Percentiles rank a stretch among this genome's conserved stretches.
Conservation (phyloP, 352 stramenopile species). For the Pythium rhizo-oryzae region DNA sequence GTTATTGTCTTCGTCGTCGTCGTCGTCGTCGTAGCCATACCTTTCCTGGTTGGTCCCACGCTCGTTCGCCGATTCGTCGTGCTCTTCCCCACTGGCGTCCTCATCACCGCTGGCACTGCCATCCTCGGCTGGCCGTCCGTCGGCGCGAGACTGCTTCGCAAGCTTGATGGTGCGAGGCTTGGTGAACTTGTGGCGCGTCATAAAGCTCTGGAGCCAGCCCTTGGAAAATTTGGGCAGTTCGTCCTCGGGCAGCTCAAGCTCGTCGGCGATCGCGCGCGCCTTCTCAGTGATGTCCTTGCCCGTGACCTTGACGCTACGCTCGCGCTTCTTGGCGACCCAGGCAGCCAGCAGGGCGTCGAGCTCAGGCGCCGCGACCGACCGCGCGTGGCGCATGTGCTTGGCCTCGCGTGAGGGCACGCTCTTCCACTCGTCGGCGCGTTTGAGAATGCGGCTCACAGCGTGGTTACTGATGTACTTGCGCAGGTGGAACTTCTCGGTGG, state of each 20-base stretch:
- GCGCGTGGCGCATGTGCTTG: constrained; percentile 25
- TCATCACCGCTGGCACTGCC: constrained; percentile 5
- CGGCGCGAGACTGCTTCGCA: background rate
- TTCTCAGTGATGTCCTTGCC: constrained; percentile 25
- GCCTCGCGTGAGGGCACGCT: constrained; percentile 16
- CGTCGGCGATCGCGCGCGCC: constrained; percentile 12
- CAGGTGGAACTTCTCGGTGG: constrained; percentile 29
- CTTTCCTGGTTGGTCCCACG: no score
- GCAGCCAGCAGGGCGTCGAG: constrained; percentile 23
- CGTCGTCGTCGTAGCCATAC: background rate
- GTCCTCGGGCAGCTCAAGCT: constrained; percentile 20
- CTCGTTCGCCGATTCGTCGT: constrained; percentile 1
- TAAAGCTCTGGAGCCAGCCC: constrained; percentile 28
- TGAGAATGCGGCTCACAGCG: constrained; percentile 27
- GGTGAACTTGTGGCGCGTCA: constrained; percentile 23
- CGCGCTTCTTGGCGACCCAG: constrained; percentile 20
- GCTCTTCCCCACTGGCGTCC: constrained; percentile 1
- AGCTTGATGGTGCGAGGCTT: constrained; percentile 13
- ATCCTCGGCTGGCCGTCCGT: background rate
- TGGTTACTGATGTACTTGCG: constrained; percentile 35
- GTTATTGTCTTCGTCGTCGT: constrained; percentile 14
- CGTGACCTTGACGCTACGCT: constrained; percentile 17
- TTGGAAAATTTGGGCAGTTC: constrained; percentile 32
- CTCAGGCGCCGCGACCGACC: constrained; percentile 12
- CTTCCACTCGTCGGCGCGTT: constrained; percentile 28